Conservation (phyloP, 257 asterid species). For the Solanum bulbocastanum region DNA sequence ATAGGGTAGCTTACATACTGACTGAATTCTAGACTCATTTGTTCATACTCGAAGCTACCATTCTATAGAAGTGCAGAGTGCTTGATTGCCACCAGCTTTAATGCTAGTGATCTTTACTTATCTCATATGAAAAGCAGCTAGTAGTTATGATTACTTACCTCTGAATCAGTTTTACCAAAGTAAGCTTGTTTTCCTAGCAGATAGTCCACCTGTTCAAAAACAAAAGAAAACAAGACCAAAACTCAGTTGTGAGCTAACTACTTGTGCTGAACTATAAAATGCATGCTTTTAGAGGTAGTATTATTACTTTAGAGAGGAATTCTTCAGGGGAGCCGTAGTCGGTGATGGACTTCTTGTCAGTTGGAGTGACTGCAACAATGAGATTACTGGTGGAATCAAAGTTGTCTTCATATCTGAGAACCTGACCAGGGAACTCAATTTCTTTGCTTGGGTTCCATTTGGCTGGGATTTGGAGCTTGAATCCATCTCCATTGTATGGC, state of each 20-base stretch:
- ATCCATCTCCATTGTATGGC: constrained; percentile 40
- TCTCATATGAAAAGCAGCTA: neutral
- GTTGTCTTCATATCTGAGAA: constrained; percentile 79
- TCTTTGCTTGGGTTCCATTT: constrained; percentile 82
- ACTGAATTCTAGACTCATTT: neutral
- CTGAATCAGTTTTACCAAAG: constrained; percentile 76
- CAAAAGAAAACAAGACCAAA: neutral
- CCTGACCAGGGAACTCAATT: constrained; percentile 64
- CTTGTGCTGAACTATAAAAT: neutral
- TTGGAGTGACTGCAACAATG: constrained; percentile 47
- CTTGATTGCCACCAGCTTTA: neutral
- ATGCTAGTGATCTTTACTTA: neutral
- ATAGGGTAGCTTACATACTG: neutral
- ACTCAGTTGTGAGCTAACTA: neutral
- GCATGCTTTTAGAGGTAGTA: neutral
- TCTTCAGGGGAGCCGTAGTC: constrained; percentile 70
- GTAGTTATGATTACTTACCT: constrained; percentile 33
- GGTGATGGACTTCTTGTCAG: constrained; percentile 69
- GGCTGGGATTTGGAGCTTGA: constrained; percentile 47
- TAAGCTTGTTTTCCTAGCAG: constrained; percentile 80
- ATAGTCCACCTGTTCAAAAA: constrained; percentile 61
- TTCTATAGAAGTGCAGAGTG: neutral
- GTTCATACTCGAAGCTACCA: neutral
- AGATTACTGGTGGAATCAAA: constrained; percentile 58
- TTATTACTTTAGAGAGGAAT: constrained; percentile 50